Percentiles rank a stretch among this genome's conserved stretches.
Conservation (phyloP, 495 filamentous ascomycete species). For the Aspergillus nanangensis region DNA sequence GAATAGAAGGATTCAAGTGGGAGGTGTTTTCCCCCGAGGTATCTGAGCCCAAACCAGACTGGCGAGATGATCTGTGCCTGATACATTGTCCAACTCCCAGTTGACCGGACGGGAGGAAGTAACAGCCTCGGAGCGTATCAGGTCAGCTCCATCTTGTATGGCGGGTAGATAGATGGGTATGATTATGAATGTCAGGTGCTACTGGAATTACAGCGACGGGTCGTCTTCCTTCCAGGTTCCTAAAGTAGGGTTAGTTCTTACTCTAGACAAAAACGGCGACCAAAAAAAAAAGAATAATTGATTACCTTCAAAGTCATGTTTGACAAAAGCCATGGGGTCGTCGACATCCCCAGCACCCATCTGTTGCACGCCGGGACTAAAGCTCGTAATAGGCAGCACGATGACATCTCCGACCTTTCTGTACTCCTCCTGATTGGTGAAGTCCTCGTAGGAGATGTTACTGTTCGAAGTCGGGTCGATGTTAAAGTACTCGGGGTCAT, state of each 20-base stretch:
- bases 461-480: slow-evolving; percentile 59
- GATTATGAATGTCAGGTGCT: background rate
- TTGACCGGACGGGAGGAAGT: background rate
- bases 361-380: slow-evolving; percentile 89
- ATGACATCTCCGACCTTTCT: slow-evolving; percentile 94
- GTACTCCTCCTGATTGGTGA: slow-evolving; percentile 75
- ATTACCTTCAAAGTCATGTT: slow-evolving; percentile 92
- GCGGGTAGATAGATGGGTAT: no score
- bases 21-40: no score
- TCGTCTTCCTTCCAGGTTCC: slow-evolving; percentile 38
- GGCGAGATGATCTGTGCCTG: no score
- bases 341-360: slow-evolving; percentile 91
- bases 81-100: no score
- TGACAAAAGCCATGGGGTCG: slow-evolving; percentile 96
- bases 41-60: no score
- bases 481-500: slow-evolving; percentile 85
- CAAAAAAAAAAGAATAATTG: no score
- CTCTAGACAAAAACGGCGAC: no score
- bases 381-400: slow-evolving; percentile 91
- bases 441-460: slow-evolving; percentile 81
- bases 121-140: no score
- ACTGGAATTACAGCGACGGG: slow-evolving; percentile 30
- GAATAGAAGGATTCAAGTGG: no score
- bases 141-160: no score
- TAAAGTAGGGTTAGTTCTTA: slow-evolving; percentile 1